Evolutionary conservation across 495 filamentous ascomycete species (phyloP), one percentile per base, ranked within the genome.

Genomic region (Chaetomium cochliodes): DNA sequence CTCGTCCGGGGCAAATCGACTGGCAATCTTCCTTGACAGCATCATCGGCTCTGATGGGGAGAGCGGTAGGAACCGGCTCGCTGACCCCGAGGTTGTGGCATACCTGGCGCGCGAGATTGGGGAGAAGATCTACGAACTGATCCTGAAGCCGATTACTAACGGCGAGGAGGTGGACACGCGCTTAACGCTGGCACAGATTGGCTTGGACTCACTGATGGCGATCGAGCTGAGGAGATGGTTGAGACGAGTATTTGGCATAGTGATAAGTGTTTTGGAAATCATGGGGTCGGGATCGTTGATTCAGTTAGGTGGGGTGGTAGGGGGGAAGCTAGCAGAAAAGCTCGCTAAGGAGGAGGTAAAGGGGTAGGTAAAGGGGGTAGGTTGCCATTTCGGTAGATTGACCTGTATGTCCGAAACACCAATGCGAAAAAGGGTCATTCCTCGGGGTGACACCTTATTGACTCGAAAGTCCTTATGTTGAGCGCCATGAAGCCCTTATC

Each of bases 241-340:
- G 13, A 68, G 68, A 50, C 66, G 66, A 41, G 66, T 65, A 25
- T 70, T 74, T 60, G 74, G 69, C 25, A 53, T 75, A 2, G 60
- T 60, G n/a, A 30, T 76, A 9, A 77, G 73, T 39, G 70, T 77
- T 18, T 59, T 81, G 54, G 79, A 81, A 62, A 76, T 81, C 18
- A 65, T 79, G 58, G 67, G 69, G 1, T 65, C 65, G 33, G 77
- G 76, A 0, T 72, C 65, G 1, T 42, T 79, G 18, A 42, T 50
- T 2, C 65, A 65, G 60, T 60, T 80, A 8, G 77, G 76, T 5
- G 63, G 68, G 52, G 28, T 73, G 3, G 69, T 70, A 0, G 41
- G 22, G 3, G 39, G 22, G 0, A 58, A 58, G 39, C 9, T 58
- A 39, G 41, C 23, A 1, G 56, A 58, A 0, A 58, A 20, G 42